phyloP scores from a whole-genome alignment of 257 asterid genomes.

The Solanum ossicruentum region DNA sequence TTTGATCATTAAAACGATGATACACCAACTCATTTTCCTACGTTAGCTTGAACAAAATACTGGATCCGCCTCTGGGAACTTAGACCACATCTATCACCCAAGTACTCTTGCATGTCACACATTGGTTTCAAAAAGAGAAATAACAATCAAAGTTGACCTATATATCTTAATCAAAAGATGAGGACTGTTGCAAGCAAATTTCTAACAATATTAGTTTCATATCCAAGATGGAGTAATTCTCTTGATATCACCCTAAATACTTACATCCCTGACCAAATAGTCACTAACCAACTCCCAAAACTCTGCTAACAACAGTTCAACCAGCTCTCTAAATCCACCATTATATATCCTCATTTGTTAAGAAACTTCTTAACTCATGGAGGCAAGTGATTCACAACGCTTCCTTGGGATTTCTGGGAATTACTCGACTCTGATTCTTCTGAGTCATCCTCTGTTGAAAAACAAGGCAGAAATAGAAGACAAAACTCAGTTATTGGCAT shows the following conservation, averaged over 20 bases:
- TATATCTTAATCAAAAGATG: background rate
- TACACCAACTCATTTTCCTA: no score
- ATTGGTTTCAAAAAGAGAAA: background rate
- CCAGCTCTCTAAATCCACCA: background rate
- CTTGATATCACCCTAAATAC: background rate
- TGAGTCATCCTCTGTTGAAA: conserved; percentile 58
- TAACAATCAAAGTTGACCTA: background rate
- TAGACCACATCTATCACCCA: background rate
- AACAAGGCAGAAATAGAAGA: conserved; percentile 4
- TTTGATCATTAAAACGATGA: no score
- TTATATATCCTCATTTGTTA: conserved; percentile 2
- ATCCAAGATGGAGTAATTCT: background rate
- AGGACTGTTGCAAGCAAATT: conserved; percentile 4
- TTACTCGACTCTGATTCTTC: conserved; percentile 52
- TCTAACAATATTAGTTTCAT: conserved; percentile 2
- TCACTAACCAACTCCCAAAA: background rate
- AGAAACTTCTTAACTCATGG: conserved; percentile 11
- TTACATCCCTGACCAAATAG: background rate
- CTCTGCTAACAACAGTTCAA: background rate
- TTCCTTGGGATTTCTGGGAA: conserved; percentile 25
- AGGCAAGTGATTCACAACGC: conserved; percentile 26
- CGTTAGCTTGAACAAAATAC: no score
- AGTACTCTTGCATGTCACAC: background rate
- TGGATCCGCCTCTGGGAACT: background rate
- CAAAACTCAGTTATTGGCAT: background rate